Conservation (phyloP, 495 filamentous ascomycete species). For the Ramalina intermedia region DNA sequence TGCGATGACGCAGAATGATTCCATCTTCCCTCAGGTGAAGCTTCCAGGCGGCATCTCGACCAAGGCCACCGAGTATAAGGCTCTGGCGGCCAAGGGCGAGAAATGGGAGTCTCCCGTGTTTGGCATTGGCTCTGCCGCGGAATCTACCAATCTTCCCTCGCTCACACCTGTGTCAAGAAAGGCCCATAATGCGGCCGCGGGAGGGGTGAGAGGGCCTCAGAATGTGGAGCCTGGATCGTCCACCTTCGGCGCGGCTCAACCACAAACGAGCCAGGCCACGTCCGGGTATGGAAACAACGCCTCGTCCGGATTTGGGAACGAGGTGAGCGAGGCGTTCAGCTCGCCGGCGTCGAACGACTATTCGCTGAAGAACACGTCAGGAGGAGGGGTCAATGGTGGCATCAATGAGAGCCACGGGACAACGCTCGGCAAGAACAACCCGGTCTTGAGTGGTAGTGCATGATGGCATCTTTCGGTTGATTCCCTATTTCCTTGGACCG, state of each 20-base stretch:
- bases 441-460: constrained; percentile 28
- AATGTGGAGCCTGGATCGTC: constrained; percentile 18
- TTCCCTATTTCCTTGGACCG: constrained; percentile 6
- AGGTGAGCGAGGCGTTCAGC: constrained; percentile 40
- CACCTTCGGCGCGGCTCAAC: constrained; percentile 11
- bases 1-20: constrained; percentile 77
- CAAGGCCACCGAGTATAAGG: constrained; percentile 90
- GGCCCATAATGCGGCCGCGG: constrained; percentile 30
- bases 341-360: constrained; percentile 13
- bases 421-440: constrained; percentile 30
- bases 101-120: constrained; percentile 94
- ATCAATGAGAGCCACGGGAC: constrained; percentile 3
- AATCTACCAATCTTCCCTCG: constrained; percentile 54
- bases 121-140: constrained; percentile 63
- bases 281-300: constrained; percentile 7
- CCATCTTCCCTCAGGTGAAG: constrained; percentile 75
- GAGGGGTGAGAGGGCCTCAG: constrained; percentile 24
- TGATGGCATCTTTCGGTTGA: constrained; percentile 14
- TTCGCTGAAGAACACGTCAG: constrained; percentile 12
- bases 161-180: constrained; percentile 55
- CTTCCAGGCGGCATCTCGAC: constrained; percentile 82
- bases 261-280: not conserved
- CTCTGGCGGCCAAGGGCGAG: constrained; percentile 75
- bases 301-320: constrained; percentile 35
- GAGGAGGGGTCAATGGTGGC: constrained; percentile 13